Evolutionary conservation across 1,284 basidiomycete genomes (phyloP).

Genomic region (Leccinum pallidistipes): DNA sequence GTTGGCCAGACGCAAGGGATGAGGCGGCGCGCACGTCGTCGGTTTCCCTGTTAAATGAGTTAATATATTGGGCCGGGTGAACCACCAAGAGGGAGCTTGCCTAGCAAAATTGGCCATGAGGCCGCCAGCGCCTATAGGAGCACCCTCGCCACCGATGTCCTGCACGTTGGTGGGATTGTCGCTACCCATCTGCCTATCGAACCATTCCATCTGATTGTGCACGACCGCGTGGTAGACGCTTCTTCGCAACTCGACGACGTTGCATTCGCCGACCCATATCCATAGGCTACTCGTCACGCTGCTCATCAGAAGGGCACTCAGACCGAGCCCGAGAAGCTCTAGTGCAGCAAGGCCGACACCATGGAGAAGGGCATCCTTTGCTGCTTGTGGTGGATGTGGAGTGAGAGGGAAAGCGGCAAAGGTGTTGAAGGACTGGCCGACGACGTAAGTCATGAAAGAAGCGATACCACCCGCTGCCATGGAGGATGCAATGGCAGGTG

Average conservation of each 20-base stretch:
- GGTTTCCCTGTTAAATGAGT: conserved; percentile 1
- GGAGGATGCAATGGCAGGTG: conserved; percentile 74
- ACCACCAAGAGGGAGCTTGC: conserved; percentile 44
- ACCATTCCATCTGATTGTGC: conserved; percentile 82
- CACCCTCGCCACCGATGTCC: conserved; percentile 46
- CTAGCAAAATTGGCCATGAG: conserved; percentile 93
- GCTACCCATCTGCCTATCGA: conserved; percentile 79
- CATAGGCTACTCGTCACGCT: conserved; percentile 79
- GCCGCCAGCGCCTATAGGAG: conserved; percentile 81
- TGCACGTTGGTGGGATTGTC: conserved; percentile 46
- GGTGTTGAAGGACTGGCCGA: conserved; percentile 84
- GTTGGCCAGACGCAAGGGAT: too few species aligned
- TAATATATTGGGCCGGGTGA: neutral
- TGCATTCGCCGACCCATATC: conserved; percentile 87
- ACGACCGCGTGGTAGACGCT: conserved; percentile 73
- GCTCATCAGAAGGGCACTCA: conserved; percentile 70
- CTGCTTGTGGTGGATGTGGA: conserved; percentile 45
- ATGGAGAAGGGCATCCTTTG: conserved; percentile 55
- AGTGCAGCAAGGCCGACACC: conserved; percentile 64
- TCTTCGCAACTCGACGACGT: conserved; percentile 68
- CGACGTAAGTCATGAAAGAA: conserved; percentile 90
- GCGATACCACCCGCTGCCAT: conserved; percentile 76
- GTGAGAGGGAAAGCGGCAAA: conserved; percentile 62
- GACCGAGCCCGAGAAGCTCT: conserved; percentile 71
- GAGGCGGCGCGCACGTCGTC: too few species aligned